phyloP scores from a whole-genome alignment of 257 asterid species.

The Solanum pennellii region DNA sequence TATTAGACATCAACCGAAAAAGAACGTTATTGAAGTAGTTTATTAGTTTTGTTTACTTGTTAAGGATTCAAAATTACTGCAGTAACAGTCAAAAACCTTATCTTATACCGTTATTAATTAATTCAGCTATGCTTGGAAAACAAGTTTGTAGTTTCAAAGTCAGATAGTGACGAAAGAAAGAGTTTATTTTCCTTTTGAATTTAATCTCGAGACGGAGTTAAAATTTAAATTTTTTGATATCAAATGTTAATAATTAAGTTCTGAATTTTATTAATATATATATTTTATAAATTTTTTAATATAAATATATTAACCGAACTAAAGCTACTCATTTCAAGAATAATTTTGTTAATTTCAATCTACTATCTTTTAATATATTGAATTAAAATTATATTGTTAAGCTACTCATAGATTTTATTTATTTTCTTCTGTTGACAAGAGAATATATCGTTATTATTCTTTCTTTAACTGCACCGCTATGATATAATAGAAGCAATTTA shows the following conservation, averaged over 20 bases:
- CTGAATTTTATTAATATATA: too few relatives aligned
- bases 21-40: neutral
- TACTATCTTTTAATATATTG: neutral
- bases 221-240: neutral
- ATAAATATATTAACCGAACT: neutral
- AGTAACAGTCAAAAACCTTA: neutral
- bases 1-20: accelerated
- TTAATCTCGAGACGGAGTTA: accelerated
- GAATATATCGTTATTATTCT: too few relatives aligned
- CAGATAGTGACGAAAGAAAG: too few relatives aligned
- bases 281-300: neutral
- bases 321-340: neutral
- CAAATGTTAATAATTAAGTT: too few relatives aligned
- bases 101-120: neutral
- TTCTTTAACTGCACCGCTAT: too few relatives aligned
- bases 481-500: too few relatives aligned
- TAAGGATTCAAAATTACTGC: neutral
- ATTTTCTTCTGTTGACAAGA: too few relatives aligned
- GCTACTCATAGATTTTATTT: neutral
- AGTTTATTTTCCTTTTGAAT: neutral
- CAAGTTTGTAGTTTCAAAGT: neutral
- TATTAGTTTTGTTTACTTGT: neutral
- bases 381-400: neutral
- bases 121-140: neutral
- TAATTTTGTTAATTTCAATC: neutral